These are phyloP conservation scores for Canavalia ensiformis DNA, from an alignment of 306 rosid genomes.

Conservation along the genomic window DNA sequence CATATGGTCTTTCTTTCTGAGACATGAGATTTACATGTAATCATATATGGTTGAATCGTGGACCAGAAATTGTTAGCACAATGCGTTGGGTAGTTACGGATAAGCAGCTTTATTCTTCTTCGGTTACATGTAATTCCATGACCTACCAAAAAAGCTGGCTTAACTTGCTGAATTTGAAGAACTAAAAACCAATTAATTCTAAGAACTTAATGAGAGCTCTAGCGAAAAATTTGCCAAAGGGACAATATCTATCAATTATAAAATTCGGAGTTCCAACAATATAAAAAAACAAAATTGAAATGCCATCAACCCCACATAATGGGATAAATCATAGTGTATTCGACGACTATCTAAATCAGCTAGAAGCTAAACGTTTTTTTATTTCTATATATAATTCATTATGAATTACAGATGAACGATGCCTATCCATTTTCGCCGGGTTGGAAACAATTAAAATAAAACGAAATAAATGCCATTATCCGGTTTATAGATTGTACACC, in stretches of 20 bases:
- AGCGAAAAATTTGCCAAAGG: not conserved
- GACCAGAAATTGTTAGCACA: not conserved
- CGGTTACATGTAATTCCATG: too few relatives aligned
- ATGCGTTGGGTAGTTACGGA: not conserved
- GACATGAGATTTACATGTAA: not conserved
- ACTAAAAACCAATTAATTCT: not conserved
- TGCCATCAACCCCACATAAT: not conserved
- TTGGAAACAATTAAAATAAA: too few relatives aligned
- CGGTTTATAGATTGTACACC: too few relatives aligned
- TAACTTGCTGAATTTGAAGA: not conserved
- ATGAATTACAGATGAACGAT: too few relatives aligned
- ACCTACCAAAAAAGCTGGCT: not conserved
- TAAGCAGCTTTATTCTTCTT: not conserved
- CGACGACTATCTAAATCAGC: too few relatives aligned
- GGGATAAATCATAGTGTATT: too few relatives aligned
- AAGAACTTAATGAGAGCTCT: too few relatives aligned
- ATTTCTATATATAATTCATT: too few relatives aligned
- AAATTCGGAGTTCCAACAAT: not conserved
- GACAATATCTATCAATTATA: not conserved
- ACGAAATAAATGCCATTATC: too few relatives aligned
- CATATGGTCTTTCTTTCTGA: not conserved
- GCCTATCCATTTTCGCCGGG: too few relatives aligned
- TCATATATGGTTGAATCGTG: not conserved
- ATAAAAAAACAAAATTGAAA: not conserved
- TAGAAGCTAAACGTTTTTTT: too few relatives aligned